Percentiles rank a stretch among this genome's conserved stretches.
phyloP scores from a whole-genome alignment of 495 filamentous ascomycete species.

The Hypoxylon perforatum region DNA sequence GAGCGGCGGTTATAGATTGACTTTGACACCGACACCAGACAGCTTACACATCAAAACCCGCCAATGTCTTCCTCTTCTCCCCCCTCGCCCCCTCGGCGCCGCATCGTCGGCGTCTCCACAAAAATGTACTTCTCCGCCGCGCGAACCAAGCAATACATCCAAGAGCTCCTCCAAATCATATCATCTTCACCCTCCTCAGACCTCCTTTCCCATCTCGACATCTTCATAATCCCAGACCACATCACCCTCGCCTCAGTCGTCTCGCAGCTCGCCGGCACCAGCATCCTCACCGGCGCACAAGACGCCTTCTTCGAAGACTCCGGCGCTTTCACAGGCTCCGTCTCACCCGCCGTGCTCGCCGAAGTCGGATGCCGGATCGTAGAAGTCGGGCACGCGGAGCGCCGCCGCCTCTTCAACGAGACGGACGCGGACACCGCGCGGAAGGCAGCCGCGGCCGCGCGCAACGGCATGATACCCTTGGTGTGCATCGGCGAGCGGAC shows the following conservation, averaged over 20 bases:
- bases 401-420: constrained; percentile 74
- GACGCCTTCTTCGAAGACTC: constrained; percentile 73
- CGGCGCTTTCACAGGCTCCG: constrained; percentile 81
- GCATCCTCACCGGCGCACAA: constrained; percentile 77
- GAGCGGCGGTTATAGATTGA: no score
- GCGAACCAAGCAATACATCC: constrained; percentile 70
- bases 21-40: no score
- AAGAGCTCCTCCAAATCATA: constrained; percentile 62
- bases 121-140: constrained; percentile 86
- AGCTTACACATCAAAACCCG: not conserved
- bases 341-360: constrained; percentile 72
- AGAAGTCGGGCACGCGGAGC: constrained; percentile 84
- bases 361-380: constrained; percentile 75
- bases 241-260: constrained; percentile 70
- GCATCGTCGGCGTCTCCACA: constrained; percentile 79
- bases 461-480: constrained; percentile 78
- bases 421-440: constrained; percentile 69
- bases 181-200: constrained; percentile 46
- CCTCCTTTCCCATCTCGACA: constrained; percentile 56
- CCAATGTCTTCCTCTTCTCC: constrained; percentile 39
- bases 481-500: constrained; percentile 80
- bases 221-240: constrained; percentile 81
- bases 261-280: constrained; percentile 59
- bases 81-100: constrained; percentile 66
- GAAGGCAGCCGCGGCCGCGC: constrained; percentile 74